phyloP scores from a whole-genome alignment of 371 early-diverging fungal species.

The Haplosporangium sp. region DNA sequence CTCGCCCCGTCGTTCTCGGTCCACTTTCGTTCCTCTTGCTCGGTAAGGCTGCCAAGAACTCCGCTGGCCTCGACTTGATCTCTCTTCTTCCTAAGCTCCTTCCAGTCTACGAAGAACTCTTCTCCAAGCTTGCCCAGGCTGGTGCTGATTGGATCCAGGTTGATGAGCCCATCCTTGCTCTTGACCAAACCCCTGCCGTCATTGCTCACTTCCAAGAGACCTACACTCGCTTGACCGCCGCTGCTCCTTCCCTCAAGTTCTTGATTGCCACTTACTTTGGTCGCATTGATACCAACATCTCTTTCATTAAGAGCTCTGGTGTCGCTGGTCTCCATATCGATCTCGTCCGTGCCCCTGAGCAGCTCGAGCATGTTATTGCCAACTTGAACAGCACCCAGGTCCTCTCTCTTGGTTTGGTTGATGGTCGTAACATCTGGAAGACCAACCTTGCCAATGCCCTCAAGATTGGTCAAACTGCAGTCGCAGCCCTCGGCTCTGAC shows the following conservation, averaged over 20 bases:
- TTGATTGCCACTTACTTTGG: conserved; percentile 96
- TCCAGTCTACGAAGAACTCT: conserved; percentile 82
- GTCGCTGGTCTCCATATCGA: conserved; percentile 92
- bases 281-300: conserved; percentile 80
- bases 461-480: conserved; percentile 74
- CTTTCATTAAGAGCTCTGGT: conserved; percentile 72
- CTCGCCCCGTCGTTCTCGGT: conserved; percentile 94
- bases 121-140: conserved; percentile 80
- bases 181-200: conserved; percentile 74
- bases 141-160: conserved; percentile 95
- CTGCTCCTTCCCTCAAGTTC: conserved; percentile 71
- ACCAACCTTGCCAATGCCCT: conserved; percentile 84
- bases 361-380: conserved; percentile 77
- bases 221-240: conserved; percentile 76
- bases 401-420: conserved; percentile 90
- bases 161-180: conserved; percentile 91
- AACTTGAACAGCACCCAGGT: conserved; percentile 63
- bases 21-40: conserved; percentile 91
- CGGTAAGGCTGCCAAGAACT: conserved; percentile 82
- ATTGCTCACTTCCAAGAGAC: conserved; percentile 65
- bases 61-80: conserved; percentile 75
- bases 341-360: conserved; percentile 87
- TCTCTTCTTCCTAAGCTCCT: conserved; percentile 80
- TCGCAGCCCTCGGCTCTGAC: conserved; percentile 73
- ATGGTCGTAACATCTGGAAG: conserved; percentile 98